Evolutionary conservation across 495 filamentous ascomycete genomes (phyloP).

Genomic region (Cladorrhinum samala): DNA sequence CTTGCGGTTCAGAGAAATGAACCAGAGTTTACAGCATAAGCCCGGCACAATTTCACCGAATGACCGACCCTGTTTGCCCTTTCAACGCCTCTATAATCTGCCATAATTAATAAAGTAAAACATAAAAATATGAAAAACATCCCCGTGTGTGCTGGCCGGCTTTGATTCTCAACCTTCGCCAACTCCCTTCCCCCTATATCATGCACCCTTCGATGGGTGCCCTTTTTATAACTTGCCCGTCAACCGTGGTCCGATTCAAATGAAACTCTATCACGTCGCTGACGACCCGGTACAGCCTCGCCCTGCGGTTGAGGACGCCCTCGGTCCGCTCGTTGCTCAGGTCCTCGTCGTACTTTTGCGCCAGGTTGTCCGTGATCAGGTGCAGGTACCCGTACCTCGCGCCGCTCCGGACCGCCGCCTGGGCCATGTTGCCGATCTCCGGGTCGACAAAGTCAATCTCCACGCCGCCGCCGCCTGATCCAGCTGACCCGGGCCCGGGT

Average conservation of each 20-base stretch:
- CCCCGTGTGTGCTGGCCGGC: too few relatives aligned
- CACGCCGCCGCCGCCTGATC: background rate
- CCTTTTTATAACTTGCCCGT: background rate
- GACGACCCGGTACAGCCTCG: slow-evolving; percentile 2
- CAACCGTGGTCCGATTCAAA: background rate
- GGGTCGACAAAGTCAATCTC: slow-evolving; percentile 8
- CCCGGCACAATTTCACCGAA: too few relatives aligned
- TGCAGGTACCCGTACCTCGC: slow-evolving; percentile 7
- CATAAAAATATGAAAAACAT: too few relatives aligned
- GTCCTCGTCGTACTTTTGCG: slow-evolving; percentile 9
- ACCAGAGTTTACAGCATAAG: too few relatives aligned
- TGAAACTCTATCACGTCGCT: slow-evolving; percentile 1
- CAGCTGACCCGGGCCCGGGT: too few relatives aligned
- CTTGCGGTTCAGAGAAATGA: too few relatives aligned
- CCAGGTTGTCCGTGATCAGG: slow-evolving; percentile 10
- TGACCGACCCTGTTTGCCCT: too few relatives aligned
- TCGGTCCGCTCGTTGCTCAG: slow-evolving; percentile 4
- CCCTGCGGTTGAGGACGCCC: slow-evolving; percentile 1
- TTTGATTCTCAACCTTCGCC: too few relatives aligned
- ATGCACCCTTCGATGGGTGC: too few relatives aligned
- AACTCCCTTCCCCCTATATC: too few relatives aligned
- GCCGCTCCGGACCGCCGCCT: slow-evolving; percentile 8
- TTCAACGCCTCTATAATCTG: too few relatives aligned
- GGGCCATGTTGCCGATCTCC: slow-evolving; percentile 9
- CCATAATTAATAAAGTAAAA: too few relatives aligned